Evolutionary conservation across 495 filamentous ascomycete genomes (phyloP), one percentile per base, ranked within the genome.

Genomic region (Articulospora tetracladia): DNA sequence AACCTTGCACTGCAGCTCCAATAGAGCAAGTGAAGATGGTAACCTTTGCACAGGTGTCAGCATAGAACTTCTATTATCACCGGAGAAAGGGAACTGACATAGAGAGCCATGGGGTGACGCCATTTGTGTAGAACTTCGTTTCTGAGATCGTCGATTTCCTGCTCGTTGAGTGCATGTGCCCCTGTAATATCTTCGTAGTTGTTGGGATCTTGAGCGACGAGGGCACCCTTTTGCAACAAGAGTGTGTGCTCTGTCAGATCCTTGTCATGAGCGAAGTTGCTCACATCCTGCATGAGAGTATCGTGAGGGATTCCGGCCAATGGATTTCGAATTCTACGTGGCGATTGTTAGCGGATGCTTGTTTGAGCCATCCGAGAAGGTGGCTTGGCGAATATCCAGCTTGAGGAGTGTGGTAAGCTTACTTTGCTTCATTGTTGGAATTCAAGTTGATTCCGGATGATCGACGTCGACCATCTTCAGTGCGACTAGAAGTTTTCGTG

Each of bases 211-310:
- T 87, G 83, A 3, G 86, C 87, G 54, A 93, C 76, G 47, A 90
- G 77, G 50, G 91, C 91, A 2, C 90, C 91, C 58, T 89, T 78
- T 44, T 82, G 80, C 68, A 95, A 89, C 20, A 85, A 85, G 23
- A 84, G 77, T 34, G 90, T 73, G 65, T 91, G 88, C 13, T 83
- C 80, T 19, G 81, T 85, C 41, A 92, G 74, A 17, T 82, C 79
- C 63, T 89, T 77, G 26, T 79, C 76, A n/a, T 73, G 70, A 25
- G 85, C 88, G 69, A 90, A 93, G 2, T 75, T 77, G 48, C 83
- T 85, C 27, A 87, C 90, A 72, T 82, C 83, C 47, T 75, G 76
- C 34, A 74, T 76, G 17, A 94, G 73, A 61, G 86, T 79, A 8
- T 80, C 74, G 46, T 83, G 76, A 34, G 73, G 79, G 57, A 84